These are phyloP conservation scores for Adansonia digitata DNA, from an alignment of 345 rosid species.

Conservation along the genomic window DNA sequence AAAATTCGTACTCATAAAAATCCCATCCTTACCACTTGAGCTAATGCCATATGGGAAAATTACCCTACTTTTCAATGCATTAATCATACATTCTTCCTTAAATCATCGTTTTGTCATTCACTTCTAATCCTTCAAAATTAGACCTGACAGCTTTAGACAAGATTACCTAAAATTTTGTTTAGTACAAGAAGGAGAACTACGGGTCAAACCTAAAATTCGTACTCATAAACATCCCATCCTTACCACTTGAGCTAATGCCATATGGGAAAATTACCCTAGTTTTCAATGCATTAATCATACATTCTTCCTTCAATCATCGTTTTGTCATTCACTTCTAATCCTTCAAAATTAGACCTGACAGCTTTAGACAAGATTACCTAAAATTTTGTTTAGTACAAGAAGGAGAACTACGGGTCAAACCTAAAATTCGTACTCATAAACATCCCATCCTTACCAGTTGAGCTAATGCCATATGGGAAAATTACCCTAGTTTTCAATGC, in stretches of 20 bases:
- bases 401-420: not conserved
- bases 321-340: not conserved
- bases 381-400: not conserved
- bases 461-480: not conserved
- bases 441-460: not conserved
- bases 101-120: not conserved
- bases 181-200: not conserved
- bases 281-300: not conserved
- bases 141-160: too few relatives aligned
- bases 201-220: not conserved
- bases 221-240: not conserved
- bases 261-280: not conserved
- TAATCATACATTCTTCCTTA: not conserved
- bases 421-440: not conserved
- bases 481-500: not conserved
- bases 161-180: too few relatives aligned
- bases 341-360: too few relatives aligned
- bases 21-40: not conserved
- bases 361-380: too few relatives aligned
- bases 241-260: not conserved
- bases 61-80: not conserved
- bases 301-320: not conserved
- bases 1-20: not conserved
- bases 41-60: not conserved
- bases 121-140: constrained; percentile 1